Conservation (phyloP, 805 yeast species). For the Metschnikowia corniflorae region DNA sequence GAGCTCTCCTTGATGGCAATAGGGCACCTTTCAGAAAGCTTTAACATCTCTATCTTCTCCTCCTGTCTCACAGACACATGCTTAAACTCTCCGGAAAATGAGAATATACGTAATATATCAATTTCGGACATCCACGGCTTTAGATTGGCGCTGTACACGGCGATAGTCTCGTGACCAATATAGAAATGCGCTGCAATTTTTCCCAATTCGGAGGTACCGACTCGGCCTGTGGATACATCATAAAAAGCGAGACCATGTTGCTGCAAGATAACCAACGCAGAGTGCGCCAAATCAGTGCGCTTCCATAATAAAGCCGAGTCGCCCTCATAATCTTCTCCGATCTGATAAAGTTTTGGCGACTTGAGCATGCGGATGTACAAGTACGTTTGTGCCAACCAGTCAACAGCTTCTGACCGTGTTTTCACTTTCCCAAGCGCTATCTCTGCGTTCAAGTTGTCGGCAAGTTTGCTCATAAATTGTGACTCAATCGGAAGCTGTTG, state of each 20-base stretch:
- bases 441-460: constrained; percentile 84
- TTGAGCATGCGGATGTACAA: constrained; percentile 72
- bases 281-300: constrained; percentile 66
- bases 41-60: constrained; percentile 70
- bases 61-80: constrained; percentile 82
- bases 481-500: constrained; percentile 93
- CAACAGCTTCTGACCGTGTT: constrained; percentile 60
- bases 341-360: constrained; percentile 72
- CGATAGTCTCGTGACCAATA: constrained; percentile 71
- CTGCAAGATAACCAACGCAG: constrained; percentile 63
- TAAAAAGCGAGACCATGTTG: constrained; percentile 59
- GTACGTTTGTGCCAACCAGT: constrained; percentile 80
- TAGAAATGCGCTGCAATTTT: constrained; percentile 83
- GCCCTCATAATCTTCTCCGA: constrained; percentile 56
- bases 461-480: constrained; percentile 65
- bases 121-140: constrained; percentile 63
- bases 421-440: constrained; percentile 67
- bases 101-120: constrained; percentile 73
- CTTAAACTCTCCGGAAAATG: constrained; percentile 81
- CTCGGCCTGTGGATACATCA: constrained; percentile 41
- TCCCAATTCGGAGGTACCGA: constrained; percentile 61
- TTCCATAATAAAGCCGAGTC: constrained; percentile 49
- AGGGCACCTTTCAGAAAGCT: constrained; percentile 71
- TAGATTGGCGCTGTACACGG: constrained; percentile 57
- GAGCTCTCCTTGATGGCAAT: constrained; percentile 76